Evolutionary conservation across 176 grass and related monocot genomes (phyloP).

Genomic region (Triticum urartu): DNA sequence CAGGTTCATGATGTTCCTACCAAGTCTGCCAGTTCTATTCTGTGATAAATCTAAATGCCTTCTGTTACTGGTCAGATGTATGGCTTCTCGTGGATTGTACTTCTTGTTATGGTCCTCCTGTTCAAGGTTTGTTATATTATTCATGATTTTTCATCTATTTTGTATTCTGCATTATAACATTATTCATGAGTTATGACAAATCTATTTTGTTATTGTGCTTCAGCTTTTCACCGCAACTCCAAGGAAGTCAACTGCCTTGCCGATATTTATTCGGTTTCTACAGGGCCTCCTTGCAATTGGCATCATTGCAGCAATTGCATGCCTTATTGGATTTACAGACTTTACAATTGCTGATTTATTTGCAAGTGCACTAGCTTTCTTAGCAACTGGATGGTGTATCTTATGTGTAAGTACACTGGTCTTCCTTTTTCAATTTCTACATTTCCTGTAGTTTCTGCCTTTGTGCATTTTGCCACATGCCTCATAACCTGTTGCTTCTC

Average conservation of each 20-base stretch:
- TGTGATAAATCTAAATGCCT: conserved; percentile 22
- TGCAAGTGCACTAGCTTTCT: conserved; percentile 81
- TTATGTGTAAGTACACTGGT: conserved; percentile 68
- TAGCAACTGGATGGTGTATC: conserved; percentile 83
- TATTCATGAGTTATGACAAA: conserved; percentile 43
- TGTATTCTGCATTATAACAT: not conserved
- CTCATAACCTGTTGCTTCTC: conserved; percentile 21
- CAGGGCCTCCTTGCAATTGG: conserved; percentile 75
- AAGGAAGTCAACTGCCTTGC: conserved; percentile 58
- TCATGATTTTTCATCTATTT: not conserved
- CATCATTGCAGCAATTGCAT: conserved; percentile 61
- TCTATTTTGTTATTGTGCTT: not conserved
- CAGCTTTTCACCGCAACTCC: conserved; percentile 87
- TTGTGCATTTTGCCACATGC: not conserved
- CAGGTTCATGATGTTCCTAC: not conserved
- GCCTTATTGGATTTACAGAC: conserved; percentile 56
- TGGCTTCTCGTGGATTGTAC: conserved; percentile 91
- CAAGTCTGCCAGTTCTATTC: not conserved
- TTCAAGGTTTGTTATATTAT: conserved; percentile 70
- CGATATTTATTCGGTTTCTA: conserved; percentile 70
- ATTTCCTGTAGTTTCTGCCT: not conserved
- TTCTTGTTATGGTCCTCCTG: conserved; percentile 69
- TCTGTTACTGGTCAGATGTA: conserved; percentile 61
- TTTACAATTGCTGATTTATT: conserved; percentile 88
- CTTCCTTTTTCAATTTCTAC: conserved; percentile 27